Percentiles rank a stretch among this genome's conserved stretches.
Conservation (phyloP, 352 stramenopile genomes). For the Poterioochromonas sp. region DNA sequence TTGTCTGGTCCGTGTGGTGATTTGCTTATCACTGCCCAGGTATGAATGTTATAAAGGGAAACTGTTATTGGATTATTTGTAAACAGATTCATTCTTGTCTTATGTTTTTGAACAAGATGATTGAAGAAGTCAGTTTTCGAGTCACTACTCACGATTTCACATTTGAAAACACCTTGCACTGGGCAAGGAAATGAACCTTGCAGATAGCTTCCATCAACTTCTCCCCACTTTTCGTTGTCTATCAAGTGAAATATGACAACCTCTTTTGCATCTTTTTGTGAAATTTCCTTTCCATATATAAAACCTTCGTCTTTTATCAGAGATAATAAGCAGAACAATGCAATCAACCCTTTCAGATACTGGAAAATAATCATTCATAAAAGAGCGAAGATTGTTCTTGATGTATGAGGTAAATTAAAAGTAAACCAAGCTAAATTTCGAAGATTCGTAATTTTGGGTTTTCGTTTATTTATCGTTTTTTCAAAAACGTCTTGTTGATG, state of each 20-base stretch:
- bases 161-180: neutral
- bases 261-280: no score
- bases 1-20: neutral
- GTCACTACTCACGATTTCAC: neutral
- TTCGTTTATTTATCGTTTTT: no score
- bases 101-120: neutral
- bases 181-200: neutral
- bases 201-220: neutral
- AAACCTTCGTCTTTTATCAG: neutral
- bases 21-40: neutral
- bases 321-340: neutral
- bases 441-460: no score
- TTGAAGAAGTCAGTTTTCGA: neutral
- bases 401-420: no score
- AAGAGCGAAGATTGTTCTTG: no score
- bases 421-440: no score
- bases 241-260: neutral
- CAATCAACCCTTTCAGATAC: neutral
- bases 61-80: neutral
- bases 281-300: no score
- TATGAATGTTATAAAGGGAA: conserved; percentile 22
- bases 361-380: neutral
- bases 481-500: no score
- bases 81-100: neutral
- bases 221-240: neutral